Evolutionary conservation across 139 green algal species (phyloP).

Genomic region (Volvox reticuliferus): DNA sequence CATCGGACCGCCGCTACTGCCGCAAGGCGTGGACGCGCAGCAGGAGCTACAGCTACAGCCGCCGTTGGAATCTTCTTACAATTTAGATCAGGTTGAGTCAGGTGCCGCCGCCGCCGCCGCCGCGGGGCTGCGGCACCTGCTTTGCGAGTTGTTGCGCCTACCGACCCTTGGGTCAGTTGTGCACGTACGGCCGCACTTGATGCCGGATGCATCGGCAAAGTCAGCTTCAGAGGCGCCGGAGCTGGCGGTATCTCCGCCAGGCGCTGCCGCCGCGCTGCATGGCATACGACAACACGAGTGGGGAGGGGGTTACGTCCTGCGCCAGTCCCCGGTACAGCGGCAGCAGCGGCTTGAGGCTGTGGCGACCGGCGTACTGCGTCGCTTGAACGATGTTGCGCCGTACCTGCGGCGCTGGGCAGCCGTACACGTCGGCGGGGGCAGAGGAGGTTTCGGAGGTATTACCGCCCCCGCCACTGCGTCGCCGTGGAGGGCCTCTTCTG

Average conservation of each 20-base stretch:
- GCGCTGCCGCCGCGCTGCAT: no score
- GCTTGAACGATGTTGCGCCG: constrained; percentile 19
- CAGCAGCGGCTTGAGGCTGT: background rate
- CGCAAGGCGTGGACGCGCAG: background rate
- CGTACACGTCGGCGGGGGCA: background rate
- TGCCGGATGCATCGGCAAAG: no score
- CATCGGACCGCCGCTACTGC: background rate
- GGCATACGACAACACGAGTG: no score
- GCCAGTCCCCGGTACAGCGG: no score
- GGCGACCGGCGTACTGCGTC: background rate
- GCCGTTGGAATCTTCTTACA: background rate
- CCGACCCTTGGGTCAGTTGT: constrained; percentile 11
- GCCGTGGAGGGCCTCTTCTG: no score
- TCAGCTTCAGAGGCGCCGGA: no score
- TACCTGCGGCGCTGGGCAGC: background rate
- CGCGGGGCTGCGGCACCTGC: background rate
- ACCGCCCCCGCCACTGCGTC: no score
- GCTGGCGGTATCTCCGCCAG: no score
- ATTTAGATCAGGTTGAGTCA: background rate
- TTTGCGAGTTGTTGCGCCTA: constrained; percentile 9
- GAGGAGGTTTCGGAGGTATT: no score
- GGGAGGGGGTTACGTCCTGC: no score
- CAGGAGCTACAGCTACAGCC: no score
- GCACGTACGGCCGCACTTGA: no score
- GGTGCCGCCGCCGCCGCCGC: background rate